Base-by-base conservation (phyloP, 2,329 filamentous ascomycete species). In the Plectosphaerella sp. region DNA sequence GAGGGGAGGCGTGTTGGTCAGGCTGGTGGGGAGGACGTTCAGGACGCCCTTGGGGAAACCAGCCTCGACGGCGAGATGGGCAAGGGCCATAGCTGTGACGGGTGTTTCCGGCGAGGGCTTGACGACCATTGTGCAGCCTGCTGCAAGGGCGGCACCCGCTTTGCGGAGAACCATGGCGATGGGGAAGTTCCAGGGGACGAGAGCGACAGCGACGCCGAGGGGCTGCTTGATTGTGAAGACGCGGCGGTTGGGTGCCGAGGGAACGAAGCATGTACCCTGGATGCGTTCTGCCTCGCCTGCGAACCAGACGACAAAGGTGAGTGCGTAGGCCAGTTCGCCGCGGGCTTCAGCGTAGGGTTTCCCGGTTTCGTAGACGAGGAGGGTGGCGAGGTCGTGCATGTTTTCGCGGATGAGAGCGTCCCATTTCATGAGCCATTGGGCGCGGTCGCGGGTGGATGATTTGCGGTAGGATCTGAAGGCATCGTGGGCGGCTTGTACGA, bases 1-100 rank as follows among this genome's bases (percentile, higher is more conserved):
- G 9, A 59, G 49, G 4, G 81, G 77, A 15, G 89, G 88, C 1
- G 86, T 82, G 42, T 82, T 81, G 15, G 76, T 73, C 3, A 88
- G 88, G 57, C 86, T 78, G 1, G 88, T 89, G 47, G 87, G 88
- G 24, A 91, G 61, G 51, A 91, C 77, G 64, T 91, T 91, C 61
- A 91, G 72, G 9, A 91, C 87, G 33, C 88, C 88, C 0, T 86
- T 80, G 2, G 88, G 88, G 61, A 91, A 91, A 0, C 88, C 88
- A 3, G 87, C 87, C 58, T 90, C 77, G 55, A 82, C 79, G 55
- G 90, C 76, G 15, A 91, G 72, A 33, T 80, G 80, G 1, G 68
- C 69, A 1, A 72, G 58, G 22, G 86, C 84, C 46, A 86, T 82
- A 2, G 52, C 52, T 2, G 50, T 49, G 15, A 58, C 49, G 4